Base-by-base conservation (phyloP, 2,329 filamentous ascomycete genomes). In the Hypomyces perniciosus region DNA sequence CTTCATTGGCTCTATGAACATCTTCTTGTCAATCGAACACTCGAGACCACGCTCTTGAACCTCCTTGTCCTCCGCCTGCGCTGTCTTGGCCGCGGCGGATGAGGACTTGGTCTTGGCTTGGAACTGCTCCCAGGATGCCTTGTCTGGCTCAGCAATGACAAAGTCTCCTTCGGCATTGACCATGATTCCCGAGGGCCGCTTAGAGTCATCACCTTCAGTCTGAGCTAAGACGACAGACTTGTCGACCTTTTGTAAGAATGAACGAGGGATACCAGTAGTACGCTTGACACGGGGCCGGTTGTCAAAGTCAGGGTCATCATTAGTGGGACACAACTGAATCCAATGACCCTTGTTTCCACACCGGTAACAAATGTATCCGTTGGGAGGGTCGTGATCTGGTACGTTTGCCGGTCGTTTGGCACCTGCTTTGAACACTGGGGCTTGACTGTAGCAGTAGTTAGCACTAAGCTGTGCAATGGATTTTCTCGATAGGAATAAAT, bases 1-100 rank as follows among this genome's bases (percentile, higher is more conserved):
- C 82, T 96, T 95, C 80, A 95, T 93, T 80, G 93, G 92, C 70
- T 96, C 90, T 84, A 95, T 85, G 75, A 97, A 96, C 81, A 96
- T 86, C 72, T 89, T 91, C 74, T 95, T 95, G 83, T 97, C 93
- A 78, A 97, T 87, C 59, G 90, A 81, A 77, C 93, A 99, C 71
- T 93, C 86, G 66, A 99, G 77, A 59, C 92, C 92, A 63, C 82
- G 85, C 69, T 93, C 88, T 72, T 90, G 86, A 62, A 96, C 75
- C 68, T 92, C 90, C 75, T 93, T 91, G 74, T 88, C 87, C 65
- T 84, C 88, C 60, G 85, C 80, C 57, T 83, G 81, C 48, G 84
- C 83, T 54, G 83, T 85, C 67, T 92, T 89, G 68, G 50, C 41
- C 4, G 90, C 84, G 50, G 90, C 85, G 38, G 89, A 86, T 43